phyloP scores from a whole-genome alignment of 768 basidiomycete species.

The Lentinula boryana region DNA sequence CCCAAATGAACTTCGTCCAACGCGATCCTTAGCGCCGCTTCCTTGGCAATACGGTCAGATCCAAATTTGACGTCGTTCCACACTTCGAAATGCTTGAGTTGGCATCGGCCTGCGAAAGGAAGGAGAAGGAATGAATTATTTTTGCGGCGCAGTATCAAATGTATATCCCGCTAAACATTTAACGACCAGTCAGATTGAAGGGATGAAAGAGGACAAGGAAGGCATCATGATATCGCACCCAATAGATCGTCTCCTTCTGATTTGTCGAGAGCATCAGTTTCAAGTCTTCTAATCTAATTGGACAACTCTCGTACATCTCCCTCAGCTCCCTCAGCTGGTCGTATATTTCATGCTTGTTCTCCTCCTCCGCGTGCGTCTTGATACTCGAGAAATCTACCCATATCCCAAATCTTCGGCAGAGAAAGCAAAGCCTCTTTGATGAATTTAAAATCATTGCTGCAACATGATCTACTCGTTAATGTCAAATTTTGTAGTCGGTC shows the following conservation, averaged over 20 bases:
- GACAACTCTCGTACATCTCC: background rate
- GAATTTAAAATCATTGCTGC: background rate
- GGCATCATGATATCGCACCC: background rate
- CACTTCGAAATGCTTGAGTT: background rate
- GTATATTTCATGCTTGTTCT: background rate
- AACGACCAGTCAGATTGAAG: background rate
- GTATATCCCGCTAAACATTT: background rate
- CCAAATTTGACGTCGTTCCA: background rate
- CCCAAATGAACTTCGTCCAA: background rate
- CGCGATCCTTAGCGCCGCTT: background rate
- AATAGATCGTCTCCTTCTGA: background rate
- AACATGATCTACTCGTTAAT: background rate
- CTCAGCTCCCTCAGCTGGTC: background rate
- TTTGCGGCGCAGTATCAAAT: background rate
- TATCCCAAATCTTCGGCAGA: background rate
- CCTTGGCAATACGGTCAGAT: too few species aligned
- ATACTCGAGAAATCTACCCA: conserved; percentile 1
- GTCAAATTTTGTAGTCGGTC: too few species aligned
- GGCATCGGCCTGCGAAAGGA: background rate
- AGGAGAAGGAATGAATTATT: background rate
- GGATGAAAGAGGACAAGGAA: background rate
- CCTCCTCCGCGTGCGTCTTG: background rate
- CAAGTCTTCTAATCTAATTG: background rate
- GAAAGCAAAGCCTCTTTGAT: background rate
- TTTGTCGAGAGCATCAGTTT: background rate